Evolutionary conservation across 805 yeast genomes (phyloP).

Genomic region (Brettanomyces naardenensis): DNA sequence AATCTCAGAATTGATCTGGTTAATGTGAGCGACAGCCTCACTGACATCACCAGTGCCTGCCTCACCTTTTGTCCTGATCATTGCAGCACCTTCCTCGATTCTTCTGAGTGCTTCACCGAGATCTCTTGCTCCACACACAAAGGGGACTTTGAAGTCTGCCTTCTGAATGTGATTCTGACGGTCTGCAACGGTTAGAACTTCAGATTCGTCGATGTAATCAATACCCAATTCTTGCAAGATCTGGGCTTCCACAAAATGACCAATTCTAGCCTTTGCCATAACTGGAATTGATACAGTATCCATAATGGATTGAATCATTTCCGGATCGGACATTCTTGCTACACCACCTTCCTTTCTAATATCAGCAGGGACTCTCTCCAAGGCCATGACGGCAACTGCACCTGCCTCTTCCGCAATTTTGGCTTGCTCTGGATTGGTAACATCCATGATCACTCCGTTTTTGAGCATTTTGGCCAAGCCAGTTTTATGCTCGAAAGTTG

Average conservation of each 20-base stretch:
- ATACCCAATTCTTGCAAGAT: constrained; percentile 62
- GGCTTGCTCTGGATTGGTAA: constrained; percentile 76
- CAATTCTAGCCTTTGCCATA: constrained; percentile 83
- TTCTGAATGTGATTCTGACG: constrained; percentile 57
- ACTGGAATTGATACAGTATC: constrained; percentile 63
- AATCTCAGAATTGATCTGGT: constrained; percentile 51
- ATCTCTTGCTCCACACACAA: constrained; percentile 79
- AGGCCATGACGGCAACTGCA: constrained; percentile 86
- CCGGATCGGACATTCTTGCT: constrained; percentile 81
- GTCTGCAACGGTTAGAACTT: constrained; percentile 79
- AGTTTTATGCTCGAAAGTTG: constrained; percentile 50
- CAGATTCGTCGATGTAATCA: constrained; percentile 80
- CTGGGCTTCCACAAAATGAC: constrained; percentile 79
- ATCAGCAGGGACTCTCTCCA: constrained; percentile 80
- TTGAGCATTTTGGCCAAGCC: constrained; percentile 84
- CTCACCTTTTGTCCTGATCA: constrained; percentile 83
- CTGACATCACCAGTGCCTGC: constrained; percentile 86
- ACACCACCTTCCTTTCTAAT: constrained; percentile 77
- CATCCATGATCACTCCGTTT: constrained; percentile 71
- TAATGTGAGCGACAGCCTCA: constrained; percentile 73
- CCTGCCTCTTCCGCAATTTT: constrained; percentile 75
- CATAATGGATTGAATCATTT: constrained; percentile 70
- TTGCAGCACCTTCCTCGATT: constrained; percentile 76
- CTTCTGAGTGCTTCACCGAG: constrained; percentile 78
- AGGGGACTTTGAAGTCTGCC: constrained; percentile 56